Conservation (phyloP, 1,284 basidiomycete genomes). For the Bjerkandera adusta region DNA sequence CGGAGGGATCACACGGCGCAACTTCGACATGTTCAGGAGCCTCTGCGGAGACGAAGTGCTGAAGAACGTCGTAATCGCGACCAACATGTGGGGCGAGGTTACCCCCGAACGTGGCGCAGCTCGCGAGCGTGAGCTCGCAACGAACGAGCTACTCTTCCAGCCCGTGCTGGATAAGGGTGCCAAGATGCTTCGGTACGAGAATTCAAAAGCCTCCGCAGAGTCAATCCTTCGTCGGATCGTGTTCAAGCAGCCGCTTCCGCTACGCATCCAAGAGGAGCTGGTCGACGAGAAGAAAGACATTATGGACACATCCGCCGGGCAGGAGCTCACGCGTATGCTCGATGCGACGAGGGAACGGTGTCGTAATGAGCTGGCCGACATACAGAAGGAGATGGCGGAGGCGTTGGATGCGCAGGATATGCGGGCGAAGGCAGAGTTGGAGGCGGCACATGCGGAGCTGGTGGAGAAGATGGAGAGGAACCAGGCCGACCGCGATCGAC, state of each 20-base stretch:
- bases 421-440: background rate
- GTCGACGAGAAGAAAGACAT: conserved; percentile 34
- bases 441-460: background rate
- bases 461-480: background rate
- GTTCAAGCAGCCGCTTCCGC: conserved; percentile 4
- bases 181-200: conserved; percentile 1
- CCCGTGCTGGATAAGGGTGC: conserved; percentile 14
- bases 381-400: conserved; percentile 3
- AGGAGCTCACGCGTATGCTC: conserved; percentile 26
- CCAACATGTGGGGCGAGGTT: conserved; percentile 49
- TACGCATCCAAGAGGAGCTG: conserved; percentile 15
- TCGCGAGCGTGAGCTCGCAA: conserved; percentile 3
- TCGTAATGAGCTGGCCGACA: conserved; percentile 1
- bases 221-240: conserved; percentile 13
- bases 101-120: background rate
- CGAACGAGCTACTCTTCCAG: conserved; percentile 18
- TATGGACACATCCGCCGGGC: conserved; percentile 34
- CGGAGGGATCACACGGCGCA: conserved; percentile 46
- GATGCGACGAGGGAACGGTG: conserved; percentile 11
- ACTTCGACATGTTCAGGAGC: conserved; percentile 45
- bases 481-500: background rate
- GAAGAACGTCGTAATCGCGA: conserved; percentile 46
- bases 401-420: background rate
- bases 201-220: background rate
- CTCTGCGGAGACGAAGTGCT: conserved; percentile 46